These are phyloP conservation scores for Amanita thiersii DNA, from an alignment of 768 basidiomycete species.

Conservation along the genomic window DNA sequence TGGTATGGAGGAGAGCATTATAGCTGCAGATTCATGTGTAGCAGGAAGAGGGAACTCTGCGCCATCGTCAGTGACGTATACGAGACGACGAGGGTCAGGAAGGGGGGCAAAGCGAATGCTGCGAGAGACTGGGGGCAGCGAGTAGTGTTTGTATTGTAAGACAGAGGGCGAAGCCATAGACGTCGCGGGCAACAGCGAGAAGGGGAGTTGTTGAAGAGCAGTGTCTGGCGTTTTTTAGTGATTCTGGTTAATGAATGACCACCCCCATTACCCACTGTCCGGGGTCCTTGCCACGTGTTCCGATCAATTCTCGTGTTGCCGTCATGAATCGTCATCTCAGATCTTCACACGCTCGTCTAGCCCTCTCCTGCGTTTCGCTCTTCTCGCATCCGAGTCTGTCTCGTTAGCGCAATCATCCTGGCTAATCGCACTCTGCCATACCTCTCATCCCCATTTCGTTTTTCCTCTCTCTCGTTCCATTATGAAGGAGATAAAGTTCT, in stretches of 20 bases:
- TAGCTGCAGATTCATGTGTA: slow-evolving; percentile 14
- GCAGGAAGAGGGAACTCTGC: slow-evolving; percentile 27
- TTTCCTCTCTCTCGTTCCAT: no score
- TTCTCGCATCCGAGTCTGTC: no score
- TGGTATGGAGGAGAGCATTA: slow-evolving; percentile 16
- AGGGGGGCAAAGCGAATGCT: slow-evolving; percentile 81
- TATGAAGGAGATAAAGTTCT: no score
- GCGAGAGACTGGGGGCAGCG: slow-evolving; percentile 9
- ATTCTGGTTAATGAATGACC: no score
- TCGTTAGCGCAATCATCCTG: neutral
- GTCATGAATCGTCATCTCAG: neutral
- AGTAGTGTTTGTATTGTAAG: neutral
- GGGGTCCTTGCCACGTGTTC: neutral
- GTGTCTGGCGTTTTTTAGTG: no score
- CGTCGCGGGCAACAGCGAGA: neutral
- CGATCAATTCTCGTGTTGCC: neutral
- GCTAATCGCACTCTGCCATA: no score
- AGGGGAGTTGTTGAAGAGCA: no score
- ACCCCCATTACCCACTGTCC: no score
- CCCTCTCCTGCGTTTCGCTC: neutral
- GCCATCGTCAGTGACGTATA: slow-evolving; percentile 32
- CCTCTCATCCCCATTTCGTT: no score
- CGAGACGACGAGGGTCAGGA: slow-evolving; percentile 61
- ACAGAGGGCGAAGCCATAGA: neutral
- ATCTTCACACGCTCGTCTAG: neutral